These are phyloP conservation scores for Stachybotrys chlorohalonatus DNA, from an alignment of 2,329 filamentous ascomycete species.

Conservation along the genomic window DNA sequence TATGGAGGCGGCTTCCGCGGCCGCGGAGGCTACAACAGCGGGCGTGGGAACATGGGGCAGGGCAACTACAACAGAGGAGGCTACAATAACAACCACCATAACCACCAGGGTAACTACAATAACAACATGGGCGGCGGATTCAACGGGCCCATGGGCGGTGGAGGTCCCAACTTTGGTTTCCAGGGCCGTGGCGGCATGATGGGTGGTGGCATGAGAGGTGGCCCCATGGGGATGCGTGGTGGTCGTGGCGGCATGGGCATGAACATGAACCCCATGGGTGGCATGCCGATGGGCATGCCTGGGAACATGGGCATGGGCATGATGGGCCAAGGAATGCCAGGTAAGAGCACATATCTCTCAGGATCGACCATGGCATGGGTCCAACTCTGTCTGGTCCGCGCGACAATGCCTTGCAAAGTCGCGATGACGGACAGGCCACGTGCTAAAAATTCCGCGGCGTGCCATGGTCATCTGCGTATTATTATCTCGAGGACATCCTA, in stretches of 20 bases:
- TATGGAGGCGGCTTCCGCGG: conserved; percentile 45
- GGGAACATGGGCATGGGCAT: conserved; percentile 47
- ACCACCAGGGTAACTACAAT: conserved; percentile 32
- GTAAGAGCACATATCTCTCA: conserved; percentile 12
- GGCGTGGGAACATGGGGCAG: conserved; percentile 40
- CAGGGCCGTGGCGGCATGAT: conserved; percentile 39
- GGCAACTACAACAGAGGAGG: conserved; percentile 32
- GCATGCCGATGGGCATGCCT: conserved; percentile 47
- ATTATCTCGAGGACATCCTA: not conserved
- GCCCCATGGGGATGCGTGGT: conserved; percentile 37
- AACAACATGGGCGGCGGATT: conserved; percentile 39
- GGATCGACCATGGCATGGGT: no score
- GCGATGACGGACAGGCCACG: no score
- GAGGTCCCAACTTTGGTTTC: conserved; percentile 43
- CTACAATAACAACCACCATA: conserved; percentile 29
- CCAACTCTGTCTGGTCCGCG: no score
- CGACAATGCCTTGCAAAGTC: no score
- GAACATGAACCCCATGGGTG: conserved; percentile 36
- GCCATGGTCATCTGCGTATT: no score
- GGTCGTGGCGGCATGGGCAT: conserved; percentile 44
- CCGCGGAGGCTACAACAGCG: conserved; percentile 35
- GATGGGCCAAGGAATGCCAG: conserved; percentile 41
- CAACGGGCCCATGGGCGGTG: conserved; percentile 41
- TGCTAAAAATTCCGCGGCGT: no score
- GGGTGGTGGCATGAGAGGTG: conserved; percentile 33